Conservation (phyloP, 306 rosid genomes). For the Corylus avellana region DNA sequence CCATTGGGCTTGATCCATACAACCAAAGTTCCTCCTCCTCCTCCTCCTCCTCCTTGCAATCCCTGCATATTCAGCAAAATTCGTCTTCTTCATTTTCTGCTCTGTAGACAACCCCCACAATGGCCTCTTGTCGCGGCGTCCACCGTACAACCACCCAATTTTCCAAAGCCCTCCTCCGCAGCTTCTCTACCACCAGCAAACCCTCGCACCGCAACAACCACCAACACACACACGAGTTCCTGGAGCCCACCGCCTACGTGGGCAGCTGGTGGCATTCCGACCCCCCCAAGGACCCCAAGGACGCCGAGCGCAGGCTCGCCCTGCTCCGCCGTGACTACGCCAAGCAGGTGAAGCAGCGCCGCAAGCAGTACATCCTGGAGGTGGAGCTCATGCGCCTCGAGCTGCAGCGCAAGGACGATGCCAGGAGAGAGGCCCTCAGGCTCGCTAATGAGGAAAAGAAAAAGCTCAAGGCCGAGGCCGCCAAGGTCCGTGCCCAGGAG, state of each 20-base stretch:
- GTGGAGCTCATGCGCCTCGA: constrained; percentile 53
- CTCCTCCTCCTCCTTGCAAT: too few species aligned
- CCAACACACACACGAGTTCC: constrained; percentile 34
- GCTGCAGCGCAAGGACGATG: constrained; percentile 49
- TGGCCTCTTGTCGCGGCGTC: background rate
- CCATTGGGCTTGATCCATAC: too few species aligned
- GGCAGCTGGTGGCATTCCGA: constrained; percentile 41
- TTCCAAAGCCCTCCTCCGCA: constrained; percentile 21
- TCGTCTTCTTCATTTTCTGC: too few species aligned
- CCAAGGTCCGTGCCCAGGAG: constrained; percentile 47
- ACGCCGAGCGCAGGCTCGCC: constrained; percentile 46
- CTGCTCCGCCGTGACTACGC: constrained; percentile 50
- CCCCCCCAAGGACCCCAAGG: constrained; percentile 44
- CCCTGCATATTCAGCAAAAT: too few species aligned
- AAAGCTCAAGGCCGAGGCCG: constrained; percentile 50
- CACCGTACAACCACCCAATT: constrained; percentile 3
- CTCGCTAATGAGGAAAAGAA: constrained; percentile 49
- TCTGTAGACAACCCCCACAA: background rate
- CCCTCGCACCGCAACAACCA: constrained; percentile 43
- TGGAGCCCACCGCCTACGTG: constrained; percentile 35
- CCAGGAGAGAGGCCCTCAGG: constrained; percentile 46
- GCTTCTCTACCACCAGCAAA: constrained; percentile 30
- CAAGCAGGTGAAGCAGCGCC: constrained; percentile 46
- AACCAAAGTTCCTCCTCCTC: too few species aligned
- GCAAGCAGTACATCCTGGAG: constrained; percentile 48